Evolutionary conservation across 331 rosid genomes (phyloP).

Genomic region (Rosa hybrid): DNA sequence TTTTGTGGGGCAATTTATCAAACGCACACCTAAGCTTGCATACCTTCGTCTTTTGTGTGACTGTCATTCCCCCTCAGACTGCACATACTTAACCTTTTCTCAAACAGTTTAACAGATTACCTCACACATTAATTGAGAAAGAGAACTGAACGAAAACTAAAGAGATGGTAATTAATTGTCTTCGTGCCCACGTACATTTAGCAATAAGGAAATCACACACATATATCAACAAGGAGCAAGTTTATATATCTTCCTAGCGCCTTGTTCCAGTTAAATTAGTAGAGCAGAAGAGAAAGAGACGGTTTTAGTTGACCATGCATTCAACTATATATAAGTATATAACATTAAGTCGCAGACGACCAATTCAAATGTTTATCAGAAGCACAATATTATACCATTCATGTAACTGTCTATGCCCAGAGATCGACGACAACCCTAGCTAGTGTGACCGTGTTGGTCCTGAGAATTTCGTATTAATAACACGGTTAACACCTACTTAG

Average conservation of each 20-base stretch:
- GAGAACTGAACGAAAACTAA: background rate
- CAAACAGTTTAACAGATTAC: background rate
- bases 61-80: background rate
- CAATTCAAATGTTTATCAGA: slow-evolving; percentile 1
- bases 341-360: background rate
- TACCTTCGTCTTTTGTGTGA: background rate
- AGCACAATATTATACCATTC: background rate
- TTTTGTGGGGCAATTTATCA: too few species aligned
- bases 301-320: background rate
- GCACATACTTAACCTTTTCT: background rate
- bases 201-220: background rate
- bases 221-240: background rate
- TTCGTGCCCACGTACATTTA: too few species aligned
- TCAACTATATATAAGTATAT: background rate
- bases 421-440: background rate
- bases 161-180: too few species aligned
- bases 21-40: too few species aligned
- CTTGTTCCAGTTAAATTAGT: background rate
- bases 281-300: background rate
- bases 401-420: background rate
- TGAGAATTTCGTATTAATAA: background rate
- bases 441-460: background rate
- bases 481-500: background rate
- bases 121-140: background rate
- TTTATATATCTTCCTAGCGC: background rate